Conservation (phyloP, 768 basidiomycete species). For the Mrakia gelida region DNA sequence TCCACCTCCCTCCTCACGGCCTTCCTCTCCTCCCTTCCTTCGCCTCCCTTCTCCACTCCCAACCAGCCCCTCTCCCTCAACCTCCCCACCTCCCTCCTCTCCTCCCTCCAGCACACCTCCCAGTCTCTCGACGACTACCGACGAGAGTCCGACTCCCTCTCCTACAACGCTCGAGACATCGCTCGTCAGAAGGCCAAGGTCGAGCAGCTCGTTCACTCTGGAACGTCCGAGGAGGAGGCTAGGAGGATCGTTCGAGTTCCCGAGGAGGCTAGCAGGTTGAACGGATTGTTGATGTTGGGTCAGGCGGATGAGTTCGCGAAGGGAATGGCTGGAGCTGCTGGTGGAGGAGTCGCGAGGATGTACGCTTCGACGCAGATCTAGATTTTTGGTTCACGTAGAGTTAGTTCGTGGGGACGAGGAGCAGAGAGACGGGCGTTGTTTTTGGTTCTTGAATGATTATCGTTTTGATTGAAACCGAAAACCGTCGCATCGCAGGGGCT, state of each 20-base stretch:
- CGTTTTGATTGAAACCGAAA: too few relatives aligned
- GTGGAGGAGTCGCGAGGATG: slow-evolving; percentile 29
- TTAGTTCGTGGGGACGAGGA: too few relatives aligned
- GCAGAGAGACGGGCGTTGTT: too few relatives aligned
- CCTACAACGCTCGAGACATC: slow-evolving; percentile 33
- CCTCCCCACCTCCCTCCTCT: slow-evolving; percentile 28
- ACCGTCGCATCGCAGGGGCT: too few relatives aligned
- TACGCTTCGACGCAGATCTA: slow-evolving; percentile 22
- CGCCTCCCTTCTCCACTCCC: not conserved
- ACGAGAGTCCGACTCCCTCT: slow-evolving; percentile 30
- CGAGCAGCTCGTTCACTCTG: slow-evolving; percentile 24
- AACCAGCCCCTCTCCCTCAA: slow-evolving; percentile 20
- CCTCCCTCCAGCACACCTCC: slow-evolving; percentile 25
- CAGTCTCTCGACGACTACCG: slow-evolving; percentile 31
- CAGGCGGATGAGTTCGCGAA: slow-evolving; percentile 32
- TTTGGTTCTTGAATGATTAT: too few relatives aligned
- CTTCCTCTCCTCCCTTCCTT: slow-evolving; percentile 30
- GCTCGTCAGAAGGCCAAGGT: slow-evolving; percentile 30
- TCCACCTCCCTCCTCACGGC: slow-evolving; percentile 29
- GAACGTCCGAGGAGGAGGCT: slow-evolving; percentile 28
- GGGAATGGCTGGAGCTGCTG: slow-evolving; percentile 24
- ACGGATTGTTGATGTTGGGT: slow-evolving; percentile 23
- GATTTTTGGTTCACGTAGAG: not conserved
- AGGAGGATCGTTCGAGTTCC: slow-evolving; percentile 29
- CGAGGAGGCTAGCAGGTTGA: slow-evolving; percentile 16